Base-by-base conservation (phyloP, 495 filamentous ascomycete genomes). In the Aspergillus saccharolyticus region DNA sequence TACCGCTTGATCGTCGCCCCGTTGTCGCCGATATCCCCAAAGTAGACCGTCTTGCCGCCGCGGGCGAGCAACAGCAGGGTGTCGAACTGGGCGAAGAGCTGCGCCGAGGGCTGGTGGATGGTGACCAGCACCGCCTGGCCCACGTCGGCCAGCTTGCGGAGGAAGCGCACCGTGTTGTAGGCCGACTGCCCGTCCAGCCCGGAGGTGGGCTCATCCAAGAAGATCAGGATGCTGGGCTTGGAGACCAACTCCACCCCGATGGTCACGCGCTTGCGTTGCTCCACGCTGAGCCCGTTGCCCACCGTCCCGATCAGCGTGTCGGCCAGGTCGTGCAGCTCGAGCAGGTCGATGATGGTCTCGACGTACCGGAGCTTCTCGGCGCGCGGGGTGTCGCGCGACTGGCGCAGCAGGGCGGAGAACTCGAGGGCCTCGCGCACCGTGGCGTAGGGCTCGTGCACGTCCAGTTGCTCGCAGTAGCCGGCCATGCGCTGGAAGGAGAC, bases 151-250 rank as follows among this genome's bases (percentile, higher is more conserved):
- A 89, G 72, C 60, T 87, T 89, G 3, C 82, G 68, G 24, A 89
- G 65, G 58, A 88, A 84, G 7, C 80, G 71, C 16, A 85, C 74
- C 15, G 86, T 85, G 57, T 83, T 83, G 60, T 78, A 88, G n/a
- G 86, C 83, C 15, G 84, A 79, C 42, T 80, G 76, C 0, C 75
- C 78, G 59, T 89, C 86, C 4, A 89, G 78, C 48, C 85, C 86
- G 9, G 82, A 87, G 3, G 89, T 91, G 3, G 89, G 89, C 61
- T 91, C 87, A 62, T 91, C 88, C 33, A 91, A 69, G 68, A 91
- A 91, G 55, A 91, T 80, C 7, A 90, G 66, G 30, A 88, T 76
- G 39, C 79, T 84, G n/a, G 80, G 86, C 63, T 86, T 89, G 0
- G 78, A 74, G 0, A 82, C 85, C 0, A 90, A 70, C 62, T 90